A percentile compares a stretch with the other conserved stretches of the same genome.
These are phyloP conservation scores for Crithidia fasciculata DNA, from an alignment of 208 protist genomes.

Conservation along the genomic window DNA sequence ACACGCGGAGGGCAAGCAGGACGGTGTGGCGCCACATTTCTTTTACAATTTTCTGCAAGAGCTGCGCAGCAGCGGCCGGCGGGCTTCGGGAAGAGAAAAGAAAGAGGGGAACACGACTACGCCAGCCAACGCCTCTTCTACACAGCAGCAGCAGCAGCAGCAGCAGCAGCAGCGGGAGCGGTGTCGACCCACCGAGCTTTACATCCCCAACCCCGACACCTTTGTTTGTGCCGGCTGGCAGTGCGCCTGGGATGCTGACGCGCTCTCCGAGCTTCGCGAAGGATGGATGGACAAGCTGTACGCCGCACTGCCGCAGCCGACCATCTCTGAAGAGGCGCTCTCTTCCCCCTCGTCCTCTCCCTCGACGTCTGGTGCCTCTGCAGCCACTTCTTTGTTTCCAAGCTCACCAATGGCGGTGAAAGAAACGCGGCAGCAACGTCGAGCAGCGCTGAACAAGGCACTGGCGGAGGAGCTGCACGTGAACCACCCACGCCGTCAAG, in stretches of 20 bases:
- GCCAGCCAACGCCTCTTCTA: too few relatives aligned
- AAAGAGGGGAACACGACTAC: too few relatives aligned
- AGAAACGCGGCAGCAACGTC: slow-evolving; percentile 17
- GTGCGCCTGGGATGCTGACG: slow-evolving; percentile 59
- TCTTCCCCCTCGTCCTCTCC: neutral
- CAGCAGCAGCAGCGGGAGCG: too few relatives aligned
- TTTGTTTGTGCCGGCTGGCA: slow-evolving; percentile 69
- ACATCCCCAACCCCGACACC: slow-evolving; percentile 71
- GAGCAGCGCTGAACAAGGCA: slow-evolving; percentile 54
- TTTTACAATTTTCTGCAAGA: slow-evolving; percentile 3
- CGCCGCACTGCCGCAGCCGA: slow-evolving; percentile 18
- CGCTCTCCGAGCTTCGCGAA: slow-evolving; percentile 53
- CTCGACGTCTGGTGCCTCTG: too few relatives aligned
- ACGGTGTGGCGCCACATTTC: too few relatives aligned
- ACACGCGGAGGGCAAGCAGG: too few relatives aligned
- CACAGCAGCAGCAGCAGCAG: too few relatives aligned
- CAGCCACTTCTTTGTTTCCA: neutral
- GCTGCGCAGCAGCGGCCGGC: neutral
- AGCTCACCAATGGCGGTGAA: neutral
- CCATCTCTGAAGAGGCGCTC: slow-evolving; percentile 9
- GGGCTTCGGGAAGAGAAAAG: neutral
- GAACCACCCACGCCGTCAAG: slow-evolving; percentile 43
- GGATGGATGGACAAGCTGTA: slow-evolving; percentile 61
- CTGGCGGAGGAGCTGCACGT: slow-evolving; percentile 60
- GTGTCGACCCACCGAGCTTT: slow-evolving; percentile 27